Percentiles rank a stretch among this genome's conserved stretches.
Evolutionary conservation across 192 early-diverging fungal species (phyloP).

Genomic region (Coemansia sp.): DNA sequence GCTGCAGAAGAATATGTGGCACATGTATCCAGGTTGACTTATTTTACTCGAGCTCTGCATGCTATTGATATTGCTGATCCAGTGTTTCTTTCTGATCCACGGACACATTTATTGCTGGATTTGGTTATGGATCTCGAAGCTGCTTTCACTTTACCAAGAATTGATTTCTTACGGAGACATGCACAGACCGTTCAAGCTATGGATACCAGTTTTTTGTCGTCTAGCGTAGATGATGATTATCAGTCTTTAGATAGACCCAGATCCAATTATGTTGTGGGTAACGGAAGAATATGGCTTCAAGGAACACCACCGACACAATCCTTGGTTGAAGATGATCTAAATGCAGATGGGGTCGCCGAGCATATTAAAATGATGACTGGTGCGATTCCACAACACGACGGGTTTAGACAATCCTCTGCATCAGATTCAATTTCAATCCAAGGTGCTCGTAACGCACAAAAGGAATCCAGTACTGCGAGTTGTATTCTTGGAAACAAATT

Average conservation of each 20-base stretch:
- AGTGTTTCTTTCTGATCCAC: slow-evolving; percentile 24
- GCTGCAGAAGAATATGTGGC: slow-evolving; percentile 33
- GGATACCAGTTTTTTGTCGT: background rate
- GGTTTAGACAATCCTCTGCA: too few species aligned
- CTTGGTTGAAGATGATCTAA: too few species aligned
- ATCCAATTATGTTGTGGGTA: slow-evolving; percentile 22
- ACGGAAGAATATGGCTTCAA: slow-evolving; percentile 1
- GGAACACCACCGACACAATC: too few species aligned
- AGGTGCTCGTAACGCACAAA: too few species aligned
- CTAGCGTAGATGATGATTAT: background rate
- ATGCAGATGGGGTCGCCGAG: too few species aligned
- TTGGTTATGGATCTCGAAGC: slow-evolving; percentile 34
- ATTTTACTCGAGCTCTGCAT: slow-evolving; percentile 34
- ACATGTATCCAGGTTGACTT: slow-evolving; percentile 29
- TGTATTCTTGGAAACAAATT: slow-evolving; percentile 26
- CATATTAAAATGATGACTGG: too few species aligned
- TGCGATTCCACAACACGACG: too few species aligned
- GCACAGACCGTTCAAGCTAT: slow-evolving; percentile 34
- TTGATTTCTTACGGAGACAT: slow-evolving; percentile 38
- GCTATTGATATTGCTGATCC: slow-evolving; percentile 36
- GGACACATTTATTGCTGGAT: slow-evolving; percentile 35
- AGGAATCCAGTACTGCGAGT: slow-evolving; percentile 3
- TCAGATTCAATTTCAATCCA: too few species aligned
- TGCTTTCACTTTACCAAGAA: slow-evolving; percentile 26
- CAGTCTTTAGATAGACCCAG: background rate